Percentiles rank a stretch among this genome's conserved stretches.
phyloP scores from a whole-genome alignment of 1,284 basidiomycete genomes.

The Sutorius eximius region DNA sequence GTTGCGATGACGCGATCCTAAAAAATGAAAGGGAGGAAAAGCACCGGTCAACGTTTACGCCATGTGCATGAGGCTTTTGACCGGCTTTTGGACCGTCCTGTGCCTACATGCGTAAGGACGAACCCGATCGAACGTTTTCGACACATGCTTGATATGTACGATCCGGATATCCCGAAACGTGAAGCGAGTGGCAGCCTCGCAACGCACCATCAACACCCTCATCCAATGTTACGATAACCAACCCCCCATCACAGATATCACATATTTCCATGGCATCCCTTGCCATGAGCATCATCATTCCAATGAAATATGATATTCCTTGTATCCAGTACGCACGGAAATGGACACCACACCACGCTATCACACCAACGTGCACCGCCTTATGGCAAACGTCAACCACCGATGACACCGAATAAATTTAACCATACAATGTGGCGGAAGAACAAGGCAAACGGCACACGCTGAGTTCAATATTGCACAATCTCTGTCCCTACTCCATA shows the following conservation, averaged over 20 bases:
- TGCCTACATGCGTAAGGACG: neutral
- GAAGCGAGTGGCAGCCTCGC: slow-evolving; percentile 18
- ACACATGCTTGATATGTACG: neutral
- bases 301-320: neutral
- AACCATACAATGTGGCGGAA: neutral
- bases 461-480: neutral
- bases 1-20: neutral
- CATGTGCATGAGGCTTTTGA: slow-evolving; percentile 2
- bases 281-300: neutral
- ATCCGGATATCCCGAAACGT: neutral
- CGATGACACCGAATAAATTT: neutral
- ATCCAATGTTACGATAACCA: neutral
- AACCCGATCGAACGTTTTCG: neutral
- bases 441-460: neutral
- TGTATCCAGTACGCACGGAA: neutral
- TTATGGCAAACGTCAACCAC: neutral
- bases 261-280: neutral
- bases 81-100: neutral
- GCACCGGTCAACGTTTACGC: neutral
- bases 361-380: slow-evolving; percentile 3
- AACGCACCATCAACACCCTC: neutral
- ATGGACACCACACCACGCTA: neutral
- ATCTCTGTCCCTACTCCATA: neutral
- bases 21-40: neutral
- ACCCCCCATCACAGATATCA: neutral